phyloP scores from a whole-genome alignment of 305 asterid species.

The Withania somnifera region DNA sequence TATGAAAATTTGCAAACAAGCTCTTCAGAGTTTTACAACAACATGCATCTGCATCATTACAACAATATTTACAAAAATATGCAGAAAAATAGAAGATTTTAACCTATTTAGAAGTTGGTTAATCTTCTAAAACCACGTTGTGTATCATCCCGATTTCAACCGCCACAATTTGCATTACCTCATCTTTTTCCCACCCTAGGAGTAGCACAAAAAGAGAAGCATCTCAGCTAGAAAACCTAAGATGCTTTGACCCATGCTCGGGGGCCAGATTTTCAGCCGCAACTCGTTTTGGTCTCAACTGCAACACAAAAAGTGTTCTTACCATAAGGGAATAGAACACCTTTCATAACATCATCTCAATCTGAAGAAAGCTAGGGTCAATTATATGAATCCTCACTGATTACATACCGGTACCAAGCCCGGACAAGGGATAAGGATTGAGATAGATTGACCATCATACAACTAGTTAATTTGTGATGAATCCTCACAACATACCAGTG shows the following conservation, averaged over 20 bases:
- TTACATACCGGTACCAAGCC: neutral
- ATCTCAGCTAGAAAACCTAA: constrained; percentile 2
- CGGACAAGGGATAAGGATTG: neutral
- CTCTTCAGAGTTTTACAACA: neutral
- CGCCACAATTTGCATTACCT: neutral
- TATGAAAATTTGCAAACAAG: neutral
- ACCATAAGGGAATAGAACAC: neutral
- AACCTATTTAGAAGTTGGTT: neutral
- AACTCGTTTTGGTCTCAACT: constrained; percentile 28
- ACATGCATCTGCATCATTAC: neutral
- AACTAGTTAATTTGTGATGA: neutral
- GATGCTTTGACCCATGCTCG: constrained; percentile 11
- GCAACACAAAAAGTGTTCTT: neutral
- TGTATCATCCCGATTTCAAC: neutral
- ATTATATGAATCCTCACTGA: neutral
- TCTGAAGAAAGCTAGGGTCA: neutral
- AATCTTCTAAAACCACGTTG: neutral
- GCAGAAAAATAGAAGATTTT: neutral
- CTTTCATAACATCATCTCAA: neutral
- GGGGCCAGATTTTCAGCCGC: constrained; percentile 24
- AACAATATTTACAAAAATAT: neutral
- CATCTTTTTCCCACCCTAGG: neutral
- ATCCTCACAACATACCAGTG: too few relatives aligned
- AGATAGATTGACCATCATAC: neutral
- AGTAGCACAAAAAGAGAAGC: neutral